Evolutionary conservation across 306 rosid species (phyloP), one percentile per base, ranked within the genome.

Genomic region (Cicer yamashitae): DNA sequence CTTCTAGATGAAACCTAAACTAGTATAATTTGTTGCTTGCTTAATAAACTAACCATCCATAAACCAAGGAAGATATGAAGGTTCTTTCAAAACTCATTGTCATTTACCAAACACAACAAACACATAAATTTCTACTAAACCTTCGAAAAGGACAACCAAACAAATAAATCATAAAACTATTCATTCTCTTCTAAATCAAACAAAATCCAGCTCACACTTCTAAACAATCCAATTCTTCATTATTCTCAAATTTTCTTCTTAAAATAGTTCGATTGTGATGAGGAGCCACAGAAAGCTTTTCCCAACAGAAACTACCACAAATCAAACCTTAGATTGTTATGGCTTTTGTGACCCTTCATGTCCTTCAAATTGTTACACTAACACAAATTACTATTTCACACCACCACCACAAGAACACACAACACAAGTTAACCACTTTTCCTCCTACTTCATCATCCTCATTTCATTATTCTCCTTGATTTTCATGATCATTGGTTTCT

Each of bases 201-300:
- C 53, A 63, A 77, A 87, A 77, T 61, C 41, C 73, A 73, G 7
- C 50, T 56, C 77, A 80, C 79, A 72, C 76, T 76, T 77, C 66
- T 38, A 50, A 56, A 12, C 3, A 61, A 67, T 2, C 84, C 68
- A 75, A 25, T 66, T 76, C 37, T 40, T 67, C 83, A 76, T 65
- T 71, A 77, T 59, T 61, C 69, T 61, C 34, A 62, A 72, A 67
- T 15, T 70, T 74, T 71, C 67, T 57, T 43, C 67, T 62, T n/a
- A 30, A 63, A 30, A 41, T 71, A 41, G 77, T 76, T 80, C 40
- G 63, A 73, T 86, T 87, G 89, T 87, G 89, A 74, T 89, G 6
- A 77, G 50, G 45, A 86, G 47, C 77, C 89, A 79, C 85, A 83
- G 96, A 82, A 89, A 86, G 18, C 91, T 93, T 76, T 89, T 87